Conservation (phyloP, 169 alveolate species). For the Babesia ovata region DNA sequence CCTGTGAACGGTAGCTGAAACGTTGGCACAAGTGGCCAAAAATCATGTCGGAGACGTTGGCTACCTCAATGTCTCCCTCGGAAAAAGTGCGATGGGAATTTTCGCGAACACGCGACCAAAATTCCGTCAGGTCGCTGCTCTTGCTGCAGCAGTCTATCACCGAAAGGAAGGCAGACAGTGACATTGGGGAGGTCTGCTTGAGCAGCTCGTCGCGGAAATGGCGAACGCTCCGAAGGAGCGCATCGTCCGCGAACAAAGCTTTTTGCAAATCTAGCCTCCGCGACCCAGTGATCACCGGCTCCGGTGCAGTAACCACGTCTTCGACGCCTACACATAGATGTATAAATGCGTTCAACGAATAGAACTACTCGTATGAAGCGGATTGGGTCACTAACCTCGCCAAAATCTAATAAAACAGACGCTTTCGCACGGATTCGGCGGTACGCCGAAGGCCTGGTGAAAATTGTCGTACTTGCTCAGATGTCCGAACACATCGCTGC, state of each 20-base stretch:
- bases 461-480: constrained; percentile 58
- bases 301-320: constrained; percentile 29
- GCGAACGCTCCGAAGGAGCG: constrained; percentile 39
- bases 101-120: constrained; percentile 57
- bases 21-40: constrained; percentile 46
- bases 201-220: constrained; percentile 59
- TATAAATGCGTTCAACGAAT: too few species aligned
- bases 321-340: constrained; percentile 43
- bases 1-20: constrained; percentile 2
- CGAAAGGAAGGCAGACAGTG: constrained; percentile 29
- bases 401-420: constrained; percentile 49
- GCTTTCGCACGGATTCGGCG: constrained; percentile 58
- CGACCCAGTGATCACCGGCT: constrained; percentile 6
- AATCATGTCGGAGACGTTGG: constrained; percentile 53
- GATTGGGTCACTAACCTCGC: constrained; percentile 23
- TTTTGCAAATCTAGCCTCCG: constrained; percentile 21
- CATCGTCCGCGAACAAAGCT: constrained; percentile 49
- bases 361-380: neutral
- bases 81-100: constrained; percentile 33
- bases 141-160: constrained; percentile 37
- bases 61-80: constrained; percentile 11
- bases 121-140: constrained; percentile 43
- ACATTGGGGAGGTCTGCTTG: constrained; percentile 34
- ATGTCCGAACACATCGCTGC: constrained; percentile 41
- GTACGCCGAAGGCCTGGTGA: constrained; percentile 39